Base-by-base conservation (phyloP, 768 basidiomycete species). In the Rubroboletus pulcherrimus region DNA sequence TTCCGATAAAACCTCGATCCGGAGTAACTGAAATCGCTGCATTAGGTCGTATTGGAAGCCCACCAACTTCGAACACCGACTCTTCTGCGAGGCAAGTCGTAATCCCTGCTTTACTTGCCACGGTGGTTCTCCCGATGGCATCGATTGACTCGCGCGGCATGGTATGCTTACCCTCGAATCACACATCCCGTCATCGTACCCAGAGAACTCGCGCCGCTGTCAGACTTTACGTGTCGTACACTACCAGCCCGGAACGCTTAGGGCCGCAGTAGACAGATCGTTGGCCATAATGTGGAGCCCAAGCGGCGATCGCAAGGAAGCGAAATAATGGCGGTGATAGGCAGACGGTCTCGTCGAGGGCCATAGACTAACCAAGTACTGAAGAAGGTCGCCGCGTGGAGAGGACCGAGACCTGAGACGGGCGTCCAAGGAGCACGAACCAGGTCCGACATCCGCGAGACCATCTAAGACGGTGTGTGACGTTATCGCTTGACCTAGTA, bases 141-240 rank as follows among this genome's bases (percentile, higher is more conserved):
- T 69, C 63, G 67, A 69, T 63, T 65, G 57, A 60, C 57, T 60
- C 34, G 53, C 44, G 65, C 59, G 58, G 60, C 49, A 56, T 55
- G 43, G 52, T 52, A 40, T 33, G 15, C 55, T 53, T 56, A 69
- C 67, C 67, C 69, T 69, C 62, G 66, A 69, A 69, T 71, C 68
- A 56, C 38, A 38, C 45, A 38, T 51, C 63, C 51, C 56, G 55
- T 44, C 53, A 60, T 49, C 53, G 46, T 43, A 54, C 48, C 56
- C 49, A 31, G 43, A 59, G 60, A 67, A 64, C 49, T 54, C 50
- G 41, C 63, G 59, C 63, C 60, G 60, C 66, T 64, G 68, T 70
- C 68, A 70, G 19, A 26, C 9, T 63, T 69, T 69, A 69, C 70
- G 68, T 69, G 59, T 69, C 53, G 37, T 15, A 33, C 40, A 43